Conservation (phyloP, 495 filamentous ascomycete species). For the Paragyromitra xinjiangensis region DNA sequence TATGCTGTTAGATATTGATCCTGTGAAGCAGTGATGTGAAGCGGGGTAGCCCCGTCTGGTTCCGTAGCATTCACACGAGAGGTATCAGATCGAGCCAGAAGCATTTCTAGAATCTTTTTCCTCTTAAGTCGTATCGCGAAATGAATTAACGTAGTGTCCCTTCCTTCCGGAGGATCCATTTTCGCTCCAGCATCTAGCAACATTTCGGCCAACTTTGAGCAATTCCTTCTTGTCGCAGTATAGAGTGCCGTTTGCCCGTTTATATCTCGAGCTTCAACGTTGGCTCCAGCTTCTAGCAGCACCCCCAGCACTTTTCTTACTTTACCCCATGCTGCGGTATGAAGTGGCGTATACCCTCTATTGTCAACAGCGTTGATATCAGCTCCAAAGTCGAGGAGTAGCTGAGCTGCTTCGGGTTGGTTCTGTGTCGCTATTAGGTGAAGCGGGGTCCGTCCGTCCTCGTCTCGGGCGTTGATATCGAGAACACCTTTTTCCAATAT, state of each 20-base stretch:
- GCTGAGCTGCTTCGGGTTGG: neutral
- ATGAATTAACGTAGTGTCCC: conserved; percentile 9
- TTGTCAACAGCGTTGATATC: conserved; percentile 16
- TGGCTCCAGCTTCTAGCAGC: conserved; percentile 27
- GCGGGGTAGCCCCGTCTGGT: conserved; percentile 19
- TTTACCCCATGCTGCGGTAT: conserved; percentile 7
- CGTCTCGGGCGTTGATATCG: conserved; percentile 32
- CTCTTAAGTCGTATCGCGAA: conserved; percentile 21
- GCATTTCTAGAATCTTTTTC: conserved; percentile 16
- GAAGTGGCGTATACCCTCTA: conserved; percentile 23
- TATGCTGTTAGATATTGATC: conserved; percentile 22
- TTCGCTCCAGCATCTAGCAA: conserved; percentile 14
- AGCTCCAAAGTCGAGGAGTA: conserved; percentile 28
- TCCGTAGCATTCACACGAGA: neutral
- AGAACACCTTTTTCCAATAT: conserved; percentile 5
- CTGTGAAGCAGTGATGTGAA: conserved; percentile 26
- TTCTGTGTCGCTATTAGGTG: conserved; percentile 25
- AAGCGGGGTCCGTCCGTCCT: conserved; percentile 30
- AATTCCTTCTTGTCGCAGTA: conserved; percentile 25
- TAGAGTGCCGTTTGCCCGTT: conserved; percentile 18
- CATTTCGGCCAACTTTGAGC: neutral
- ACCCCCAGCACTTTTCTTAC: neutral
- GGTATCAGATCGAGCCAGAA: neutral
- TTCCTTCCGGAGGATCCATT: neutral
- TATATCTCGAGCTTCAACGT: conserved; percentile 14